Percentiles rank a stretch among this genome's conserved stretches.
Conservation (phyloP, 805 yeast species). For the Scheffersomyces amazonensis region DNA sequence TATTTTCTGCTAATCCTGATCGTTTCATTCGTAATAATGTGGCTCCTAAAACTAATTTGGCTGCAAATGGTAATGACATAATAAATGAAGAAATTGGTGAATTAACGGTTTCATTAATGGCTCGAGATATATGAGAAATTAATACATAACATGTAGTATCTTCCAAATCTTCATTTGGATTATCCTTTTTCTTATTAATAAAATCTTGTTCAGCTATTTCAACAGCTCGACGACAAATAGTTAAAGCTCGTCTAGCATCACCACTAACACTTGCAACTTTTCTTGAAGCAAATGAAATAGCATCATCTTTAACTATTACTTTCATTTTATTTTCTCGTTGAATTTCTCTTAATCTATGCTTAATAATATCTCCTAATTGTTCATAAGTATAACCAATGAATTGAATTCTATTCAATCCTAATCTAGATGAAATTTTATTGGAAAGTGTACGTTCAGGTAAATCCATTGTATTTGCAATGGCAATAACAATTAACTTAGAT, state of each 20-base stretch:
- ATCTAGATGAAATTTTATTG: conserved; percentile 85
- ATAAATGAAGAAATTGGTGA: conserved; percentile 69
- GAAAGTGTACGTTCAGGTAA: conserved; percentile 85
- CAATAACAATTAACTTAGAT: conserved; percentile 82
- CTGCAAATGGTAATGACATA: conserved; percentile 57
- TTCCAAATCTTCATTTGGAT: conserved; percentile 15
- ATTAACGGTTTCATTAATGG: conserved; percentile 73
- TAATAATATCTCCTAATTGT: conserved; percentile 73
- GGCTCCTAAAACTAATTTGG: conserved; percentile 72
- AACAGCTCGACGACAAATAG: conserved; percentile 83
- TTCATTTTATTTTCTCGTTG: conserved; percentile 34
- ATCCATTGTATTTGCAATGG: conserved; percentile 97
- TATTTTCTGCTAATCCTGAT: conserved; percentile 66
- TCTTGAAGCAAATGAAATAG: conserved; percentile 87
- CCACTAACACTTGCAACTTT: conserved; percentile 96
- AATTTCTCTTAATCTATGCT: conserved; percentile 56
- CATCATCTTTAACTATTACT: conserved; percentile 57
- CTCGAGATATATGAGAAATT: conserved; percentile 72
- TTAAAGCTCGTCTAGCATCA: conserved; percentile 91
- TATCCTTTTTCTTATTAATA: conserved; percentile 18
- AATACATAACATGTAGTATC: conserved; percentile 53
- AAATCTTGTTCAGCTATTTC: conserved; percentile 77
- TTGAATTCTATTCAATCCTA: conserved; percentile 83
- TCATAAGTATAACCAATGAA: conserved; percentile 85
- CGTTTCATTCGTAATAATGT: conserved; percentile 62